Base-by-base conservation (phyloP, 257 asterid species). In the Echites panduratus region DNA sequence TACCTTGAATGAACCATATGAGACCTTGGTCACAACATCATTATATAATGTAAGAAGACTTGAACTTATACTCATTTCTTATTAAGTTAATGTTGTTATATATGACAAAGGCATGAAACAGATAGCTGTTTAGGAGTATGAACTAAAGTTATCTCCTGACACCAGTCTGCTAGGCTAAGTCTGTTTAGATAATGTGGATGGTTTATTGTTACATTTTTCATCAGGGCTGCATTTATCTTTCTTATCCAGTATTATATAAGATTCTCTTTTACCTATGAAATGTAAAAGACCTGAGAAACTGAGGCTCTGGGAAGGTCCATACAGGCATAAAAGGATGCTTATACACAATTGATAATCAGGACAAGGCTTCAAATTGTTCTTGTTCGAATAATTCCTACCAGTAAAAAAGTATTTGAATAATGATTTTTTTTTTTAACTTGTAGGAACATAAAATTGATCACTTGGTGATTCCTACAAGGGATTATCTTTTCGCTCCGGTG, bases 381-480 rank as follows among this genome's bases (percentile, higher is more conserved):
- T 9, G 66, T 71, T 64, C 61, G 13, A 71, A 19, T 13, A 53
- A 65, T 53, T 13, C 38, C 38, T 3, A 32, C 38, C 38, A 3
- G 38, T 32, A 41, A 41, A 41, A 1, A 50, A 17, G 0, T 50
- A 4, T 17, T 50, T 4, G 20, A 50, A 50, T 50, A n/a, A 50
- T 50, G 17, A 50, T 4, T 4, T 0, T 49, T 17, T 4, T 38
- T 43, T 0, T 71, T 6, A 35, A 10, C 50, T 7, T 84, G 77
- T 53, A 94, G 97, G 92, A 86, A 79, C 83, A 87, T 62, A 63
- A 54, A 75, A 89, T 94, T 26, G 86, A 87, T 79, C 98, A 94
- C 86, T 82, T 94, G 87, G 86, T 94, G 80, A 91, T 94, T 78
- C 97, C 98, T 24, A 94, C 98, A 27, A 84, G 97, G 83, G 98